A percentile compares a stretch with the other conserved stretches of the same genome.
Conservation (phyloP, 108 stramenopile genomes). For the Bacterosira constricta region DNA sequence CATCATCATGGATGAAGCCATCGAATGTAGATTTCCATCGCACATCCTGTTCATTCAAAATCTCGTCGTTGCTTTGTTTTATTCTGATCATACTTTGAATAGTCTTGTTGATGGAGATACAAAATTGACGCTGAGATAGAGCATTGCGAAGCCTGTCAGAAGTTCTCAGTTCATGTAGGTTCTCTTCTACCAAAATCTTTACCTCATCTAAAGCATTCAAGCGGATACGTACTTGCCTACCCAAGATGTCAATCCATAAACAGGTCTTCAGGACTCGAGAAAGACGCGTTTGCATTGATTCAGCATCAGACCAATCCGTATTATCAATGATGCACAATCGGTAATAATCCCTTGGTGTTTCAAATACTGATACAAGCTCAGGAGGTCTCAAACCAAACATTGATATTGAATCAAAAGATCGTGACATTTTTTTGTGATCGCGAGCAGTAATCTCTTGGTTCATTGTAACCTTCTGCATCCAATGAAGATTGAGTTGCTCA, state of each 20-base stretch:
- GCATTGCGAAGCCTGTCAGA: no score
- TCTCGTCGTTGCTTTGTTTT: background rate
- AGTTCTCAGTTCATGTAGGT: no score
- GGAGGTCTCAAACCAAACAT: constrained; percentile 20
- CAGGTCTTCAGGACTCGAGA: background rate
- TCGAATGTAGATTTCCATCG: no score
- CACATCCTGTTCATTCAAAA: background rate
- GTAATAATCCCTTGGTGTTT: constrained; percentile 6
- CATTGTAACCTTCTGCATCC: no score
- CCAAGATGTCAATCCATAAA: constrained; percentile 6
- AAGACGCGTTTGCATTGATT: background rate
- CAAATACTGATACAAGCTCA: constrained; percentile 6
- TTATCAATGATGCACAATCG: background rate
- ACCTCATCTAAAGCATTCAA: background rate
- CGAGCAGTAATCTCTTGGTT: no score
- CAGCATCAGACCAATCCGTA: background rate
- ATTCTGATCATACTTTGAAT: background rate
- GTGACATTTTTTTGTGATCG: no score
- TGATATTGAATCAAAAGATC: constrained; percentile 10
- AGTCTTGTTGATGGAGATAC: no score
- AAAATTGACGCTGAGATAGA: no score
- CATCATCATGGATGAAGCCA: constrained; percentile 2
- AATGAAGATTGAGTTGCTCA: no score
- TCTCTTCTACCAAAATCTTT: no score
- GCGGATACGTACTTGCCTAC: background rate